These are phyloP conservation scores for Helotiales sp. DNA, from an alignment of 2,329 filamentous ascomycete genomes.

Conservation along the genomic window DNA sequence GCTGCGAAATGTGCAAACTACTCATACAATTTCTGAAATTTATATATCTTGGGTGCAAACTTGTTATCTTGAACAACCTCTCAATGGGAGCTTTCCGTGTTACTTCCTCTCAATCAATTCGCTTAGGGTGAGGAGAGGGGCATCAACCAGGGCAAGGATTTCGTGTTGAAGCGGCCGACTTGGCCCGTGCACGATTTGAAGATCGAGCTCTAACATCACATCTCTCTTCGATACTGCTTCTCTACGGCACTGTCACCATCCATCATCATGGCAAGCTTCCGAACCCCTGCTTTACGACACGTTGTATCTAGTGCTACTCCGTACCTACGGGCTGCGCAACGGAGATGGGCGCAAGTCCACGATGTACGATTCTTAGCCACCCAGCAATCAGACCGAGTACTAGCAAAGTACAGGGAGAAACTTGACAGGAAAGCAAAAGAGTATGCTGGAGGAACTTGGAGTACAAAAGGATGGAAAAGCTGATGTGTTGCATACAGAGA, in stretches of 20 bases:
- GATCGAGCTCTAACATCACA: neutral
- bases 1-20: too few relatives aligned
- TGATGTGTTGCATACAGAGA: slow-evolving; percentile 40
- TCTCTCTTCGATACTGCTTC: neutral
- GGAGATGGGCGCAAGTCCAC: slow-evolving; percentile 88
- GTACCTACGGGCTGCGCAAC: slow-evolving; percentile 52
- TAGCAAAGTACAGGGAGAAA: slow-evolving; percentile 87
- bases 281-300: slow-evolving; percentile 50
- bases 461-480: neutral
- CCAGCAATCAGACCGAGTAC: slow-evolving; percentile 65
- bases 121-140: too few relatives aligned
- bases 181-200: neutral
- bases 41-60: too few relatives aligned
- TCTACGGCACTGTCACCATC: neutral
- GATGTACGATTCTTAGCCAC: slow-evolving; percentile 89
- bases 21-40: too few relatives aligned
- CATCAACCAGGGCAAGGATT: too few relatives aligned
- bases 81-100: too few relatives aligned
- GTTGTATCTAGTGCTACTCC: slow-evolving; percentile 30
- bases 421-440: slow-evolving; percentile 78
- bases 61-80: too few relatives aligned
- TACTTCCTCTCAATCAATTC: too few relatives aligned
- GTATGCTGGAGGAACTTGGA: slow-evolving; percentile 34
- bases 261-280: slow-evolving; percentile 48
- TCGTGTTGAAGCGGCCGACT: neutral